Evolutionary conservation across 306 rosid genomes (phyloP).

Genomic region (Malus domestica): DNA sequence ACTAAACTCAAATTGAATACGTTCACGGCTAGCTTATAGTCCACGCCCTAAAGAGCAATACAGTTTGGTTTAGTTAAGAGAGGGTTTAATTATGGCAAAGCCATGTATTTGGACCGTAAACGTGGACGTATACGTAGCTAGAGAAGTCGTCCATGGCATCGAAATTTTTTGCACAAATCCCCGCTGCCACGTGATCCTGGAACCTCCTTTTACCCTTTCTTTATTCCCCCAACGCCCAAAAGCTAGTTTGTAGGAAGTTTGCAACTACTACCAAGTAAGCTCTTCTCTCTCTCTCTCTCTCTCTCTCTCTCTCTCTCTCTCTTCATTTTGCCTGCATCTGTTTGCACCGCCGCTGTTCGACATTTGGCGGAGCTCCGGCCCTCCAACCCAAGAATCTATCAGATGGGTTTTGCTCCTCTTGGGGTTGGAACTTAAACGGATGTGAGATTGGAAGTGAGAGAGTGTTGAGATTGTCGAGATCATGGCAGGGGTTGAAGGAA

Average conservation of each 20-base stretch:
- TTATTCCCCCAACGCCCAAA: background rate
- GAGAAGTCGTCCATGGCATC: conserved; percentile 17
- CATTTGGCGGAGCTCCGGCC: background rate
- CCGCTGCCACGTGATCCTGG: background rate
- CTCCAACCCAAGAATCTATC: background rate
- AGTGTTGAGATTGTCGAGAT: background rate
- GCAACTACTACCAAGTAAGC: background rate
- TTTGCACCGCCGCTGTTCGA: background rate
- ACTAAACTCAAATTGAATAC: background rate
- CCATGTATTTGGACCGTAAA: conserved; percentile 26
- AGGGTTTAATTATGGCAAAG: background rate
- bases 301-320: background rate
- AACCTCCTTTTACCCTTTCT: background rate
- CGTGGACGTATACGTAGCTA: conserved; percentile 32
- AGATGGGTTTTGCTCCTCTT: background rate
- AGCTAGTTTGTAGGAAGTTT: background rate
- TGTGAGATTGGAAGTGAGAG: background rate
- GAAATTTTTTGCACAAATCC: background rate
- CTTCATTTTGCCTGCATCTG: background rate
- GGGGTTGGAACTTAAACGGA: background rate
- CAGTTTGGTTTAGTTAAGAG: background rate
- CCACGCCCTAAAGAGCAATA: background rate
- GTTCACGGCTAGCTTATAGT: background rate
- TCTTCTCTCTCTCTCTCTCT: background rate
- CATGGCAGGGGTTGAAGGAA: conserved; percentile 31